phyloP scores from a whole-genome alignment of 163 green algal species.

The Scenedesmus sp. region DNA sequence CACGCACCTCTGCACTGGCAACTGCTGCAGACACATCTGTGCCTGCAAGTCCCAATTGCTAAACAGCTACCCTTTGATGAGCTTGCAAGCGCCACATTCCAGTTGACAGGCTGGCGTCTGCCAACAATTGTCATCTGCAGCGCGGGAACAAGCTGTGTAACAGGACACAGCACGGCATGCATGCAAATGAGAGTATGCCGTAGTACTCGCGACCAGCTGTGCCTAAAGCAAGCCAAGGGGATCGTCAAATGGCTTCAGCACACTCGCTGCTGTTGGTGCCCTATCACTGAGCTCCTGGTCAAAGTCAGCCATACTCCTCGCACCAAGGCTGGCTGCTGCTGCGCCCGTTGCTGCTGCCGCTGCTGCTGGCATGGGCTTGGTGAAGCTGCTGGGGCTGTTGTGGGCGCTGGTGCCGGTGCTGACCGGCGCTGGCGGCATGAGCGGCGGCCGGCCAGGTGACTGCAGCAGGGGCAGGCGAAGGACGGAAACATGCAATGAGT shows the following conservation, averaged over 20 bases:
- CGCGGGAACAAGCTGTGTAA: too few relatives aligned
- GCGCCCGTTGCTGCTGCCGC: conserved; percentile 15
- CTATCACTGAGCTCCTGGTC: conserved; percentile 26
- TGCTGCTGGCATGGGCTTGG: conserved; percentile 3
- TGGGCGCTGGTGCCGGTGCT: neutral
- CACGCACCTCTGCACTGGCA: too few relatives aligned
- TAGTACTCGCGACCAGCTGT: neutral
- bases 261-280: conserved; percentile 13
- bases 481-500: too few relatives aligned
- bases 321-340: conserved; percentile 10
- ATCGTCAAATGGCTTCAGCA: conserved; percentile 46
- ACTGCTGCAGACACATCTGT: too few relatives aligned
- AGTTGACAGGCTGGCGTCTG: too few relatives aligned
- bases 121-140: too few relatives aligned
- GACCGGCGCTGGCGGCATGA: neutral
- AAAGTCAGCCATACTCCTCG: conserved; percentile 23
- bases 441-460: conserved; percentile 13
- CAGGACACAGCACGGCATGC: too few relatives aligned
- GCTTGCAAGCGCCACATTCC: too few relatives aligned
- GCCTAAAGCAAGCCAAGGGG: conserved; percentile 31
- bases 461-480: neutral
- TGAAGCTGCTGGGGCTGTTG: neutral
- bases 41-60: too few relatives aligned
- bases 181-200: too few relatives aligned
- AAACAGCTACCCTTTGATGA: too few relatives aligned